Percentiles rank a stretch among this genome's conserved stretches.
phyloP scores from a whole-genome alignment of 805 yeast genomes.

The Candida palmyrensis region DNA sequence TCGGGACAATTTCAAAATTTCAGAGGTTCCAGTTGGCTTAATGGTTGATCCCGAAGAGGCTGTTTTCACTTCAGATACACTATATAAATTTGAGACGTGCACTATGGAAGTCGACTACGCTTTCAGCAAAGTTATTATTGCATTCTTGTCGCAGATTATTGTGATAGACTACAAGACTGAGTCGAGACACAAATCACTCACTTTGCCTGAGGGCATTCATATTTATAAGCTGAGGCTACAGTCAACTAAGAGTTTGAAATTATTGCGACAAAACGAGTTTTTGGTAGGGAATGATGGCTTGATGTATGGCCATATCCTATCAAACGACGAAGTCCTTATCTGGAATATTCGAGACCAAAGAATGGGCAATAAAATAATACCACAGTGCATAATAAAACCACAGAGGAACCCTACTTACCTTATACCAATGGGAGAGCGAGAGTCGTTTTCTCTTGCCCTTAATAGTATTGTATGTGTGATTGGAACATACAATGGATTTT shows the following conservation, averaged over 20 bases:
- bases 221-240: conserved; percentile 15
- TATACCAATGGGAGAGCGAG: no score
- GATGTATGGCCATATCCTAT: conserved; percentile 31
- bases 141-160: conserved; percentile 14
- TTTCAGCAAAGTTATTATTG: conserved; percentile 22
- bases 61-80: conserved; percentile 7
- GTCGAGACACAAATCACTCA: background rate
- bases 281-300: conserved; percentile 40
- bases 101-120: conserved; percentile 29
- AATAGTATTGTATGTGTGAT: conserved; percentile 31
- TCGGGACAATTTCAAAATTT: background rate
- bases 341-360: conserved; percentile 35
- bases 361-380: conserved; percentile 4
- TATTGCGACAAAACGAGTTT: conserved; percentile 1
- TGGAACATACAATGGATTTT: conserved; percentile 40
- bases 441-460: conserved; percentile 25
- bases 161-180: conserved; percentile 14
- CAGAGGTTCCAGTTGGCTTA: background rate
- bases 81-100: conserved; percentile 14
- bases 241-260: conserved; percentile 8
- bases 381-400: conserved; percentile 11
- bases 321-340: conserved; percentile 36
- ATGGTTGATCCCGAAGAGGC: conserved; percentile 1
- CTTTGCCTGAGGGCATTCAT: background rate
- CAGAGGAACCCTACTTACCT: conserved; percentile 11